These are phyloP conservation scores for Pseudohyphozyma bogoriensis DNA, from an alignment of 768 basidiomycete genomes.

Conservation along the genomic window DNA sequence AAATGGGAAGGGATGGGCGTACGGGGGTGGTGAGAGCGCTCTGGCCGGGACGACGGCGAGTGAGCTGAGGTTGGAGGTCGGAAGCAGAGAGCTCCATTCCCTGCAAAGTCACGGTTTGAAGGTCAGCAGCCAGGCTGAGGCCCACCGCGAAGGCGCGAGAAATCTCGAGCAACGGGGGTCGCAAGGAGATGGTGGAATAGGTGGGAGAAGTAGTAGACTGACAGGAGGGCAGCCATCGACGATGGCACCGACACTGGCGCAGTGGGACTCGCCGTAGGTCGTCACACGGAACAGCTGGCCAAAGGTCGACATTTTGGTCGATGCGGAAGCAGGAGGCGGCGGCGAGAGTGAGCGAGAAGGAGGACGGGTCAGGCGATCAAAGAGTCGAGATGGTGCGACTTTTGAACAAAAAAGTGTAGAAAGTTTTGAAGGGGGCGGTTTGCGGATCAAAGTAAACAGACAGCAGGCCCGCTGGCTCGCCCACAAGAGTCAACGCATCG, in stretches of 20 bases:
- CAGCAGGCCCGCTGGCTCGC: too few species aligned
- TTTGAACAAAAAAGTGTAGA: too few species aligned
- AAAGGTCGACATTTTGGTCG: too few species aligned
- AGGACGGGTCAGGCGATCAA: too few species aligned
- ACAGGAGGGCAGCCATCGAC: conserved; percentile 96
- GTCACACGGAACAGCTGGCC: conserved; percentile 86
- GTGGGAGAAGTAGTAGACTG: conserved; percentile 32
- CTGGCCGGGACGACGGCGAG: conserved; percentile 85
- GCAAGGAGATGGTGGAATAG: neutral
- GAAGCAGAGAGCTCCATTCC: conserved; percentile 66
- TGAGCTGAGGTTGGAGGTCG: conserved; percentile 86
- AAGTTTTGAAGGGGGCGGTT: too few species aligned
- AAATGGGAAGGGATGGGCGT: conserved; percentile 35
- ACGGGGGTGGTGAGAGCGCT: conserved; percentile 93
- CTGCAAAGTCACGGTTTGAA: conserved; percentile 41
- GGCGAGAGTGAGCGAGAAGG: too few species aligned
- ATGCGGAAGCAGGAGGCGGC: too few species aligned
- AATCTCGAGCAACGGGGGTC: neutral
- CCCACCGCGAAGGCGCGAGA: neutral
- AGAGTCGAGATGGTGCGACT: too few species aligned
- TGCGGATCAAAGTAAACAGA: too few species aligned
- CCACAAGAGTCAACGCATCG: too few species aligned
- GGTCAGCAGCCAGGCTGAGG: neutral
- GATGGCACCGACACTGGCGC: conserved; percentile 91
- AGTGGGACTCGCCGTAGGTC: conserved; percentile 96